phyloP scores from a whole-genome alignment of 179 eudicot species.

The Silene noctiflora region DNA sequence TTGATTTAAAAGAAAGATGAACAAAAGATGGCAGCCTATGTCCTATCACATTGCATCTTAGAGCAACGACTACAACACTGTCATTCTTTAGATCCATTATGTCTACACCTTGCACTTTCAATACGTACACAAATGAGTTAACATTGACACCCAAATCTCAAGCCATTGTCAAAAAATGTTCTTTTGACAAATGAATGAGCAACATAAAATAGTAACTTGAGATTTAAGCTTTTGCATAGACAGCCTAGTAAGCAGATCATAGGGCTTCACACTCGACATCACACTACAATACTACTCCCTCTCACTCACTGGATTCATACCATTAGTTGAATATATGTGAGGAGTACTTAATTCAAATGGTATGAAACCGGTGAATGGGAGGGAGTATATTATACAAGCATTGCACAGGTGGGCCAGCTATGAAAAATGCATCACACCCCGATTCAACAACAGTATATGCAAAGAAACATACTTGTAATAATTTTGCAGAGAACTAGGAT shows the following conservation, averaged over 20 bases:
- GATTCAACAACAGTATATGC: constrained; percentile 5
- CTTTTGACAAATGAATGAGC: neutral
- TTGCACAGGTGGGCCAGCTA: neutral
- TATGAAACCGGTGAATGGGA: too few relatives aligned
- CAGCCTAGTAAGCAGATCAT: neutral
- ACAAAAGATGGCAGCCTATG: neutral
- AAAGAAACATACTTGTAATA: constrained; percentile 62
- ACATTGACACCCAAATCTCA: neutral
- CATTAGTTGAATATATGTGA: too few relatives aligned
- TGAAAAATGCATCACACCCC: neutral
- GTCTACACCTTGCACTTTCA: neutral
- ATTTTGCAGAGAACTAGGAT: constrained; percentile 61
- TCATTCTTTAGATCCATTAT: neutral
- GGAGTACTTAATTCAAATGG: too few relatives aligned
- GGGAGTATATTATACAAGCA: neutral
- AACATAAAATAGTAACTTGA: neutral
- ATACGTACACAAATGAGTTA: neutral
- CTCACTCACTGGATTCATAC: too few relatives aligned
- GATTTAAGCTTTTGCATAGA: neutral
- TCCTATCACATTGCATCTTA: neutral
- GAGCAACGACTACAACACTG: neutral
- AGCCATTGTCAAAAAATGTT: neutral
- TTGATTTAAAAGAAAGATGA: neutral
- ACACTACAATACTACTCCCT: neutral
- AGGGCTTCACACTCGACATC: neutral